A percentile compares a stretch with the other conserved stretches of the same genome.
Evolutionary conservation across 495 filamentous ascomycete genomes (phyloP).

Genomic region (Xylona heveae): DNA sequence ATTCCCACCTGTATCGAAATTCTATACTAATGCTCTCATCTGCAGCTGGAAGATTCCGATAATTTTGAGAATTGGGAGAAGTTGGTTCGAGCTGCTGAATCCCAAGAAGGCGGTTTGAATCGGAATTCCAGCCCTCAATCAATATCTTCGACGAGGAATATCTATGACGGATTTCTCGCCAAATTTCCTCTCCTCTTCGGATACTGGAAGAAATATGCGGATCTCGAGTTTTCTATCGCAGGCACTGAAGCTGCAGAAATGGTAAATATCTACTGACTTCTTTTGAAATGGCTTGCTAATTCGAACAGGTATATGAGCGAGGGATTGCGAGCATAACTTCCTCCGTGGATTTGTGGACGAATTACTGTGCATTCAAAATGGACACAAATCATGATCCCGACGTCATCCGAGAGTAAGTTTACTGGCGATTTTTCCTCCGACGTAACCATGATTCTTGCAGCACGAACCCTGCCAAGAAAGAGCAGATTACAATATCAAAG

Average conservation of each 20-base stretch:
- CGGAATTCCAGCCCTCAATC: constrained; percentile 91
- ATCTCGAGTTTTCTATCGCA: constrained; percentile 88
- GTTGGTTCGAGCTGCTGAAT: constrained; percentile 61
- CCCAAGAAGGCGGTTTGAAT: constrained; percentile 80
- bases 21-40: constrained; percentile 2
- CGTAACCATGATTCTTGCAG: no score
- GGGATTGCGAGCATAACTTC: constrained; percentile 82
- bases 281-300: not conserved
- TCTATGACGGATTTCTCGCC: constrained; percentile 81
- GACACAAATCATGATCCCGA: constrained; percentile 89
- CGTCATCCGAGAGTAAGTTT: constrained; percentile 98
- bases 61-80: constrained; percentile 93
- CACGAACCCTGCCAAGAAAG: no score
- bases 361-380: constrained; percentile 94
- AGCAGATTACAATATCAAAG: constrained; percentile 11
- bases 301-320: constrained; percentile 67
- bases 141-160: constrained; percentile 60
- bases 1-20: not conserved
- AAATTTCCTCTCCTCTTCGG: constrained; percentile 94
- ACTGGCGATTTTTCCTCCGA: constrained; percentile 32
- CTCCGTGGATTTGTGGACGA: constrained; percentile 90
- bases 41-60: constrained; percentile 50
- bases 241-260: constrained; percentile 96
- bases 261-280: constrained; percentile 28
- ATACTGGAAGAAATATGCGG: constrained; percentile 99